Percentiles rank a stretch among this genome's conserved stretches.
phyloP scores from a whole-genome alignment of 352 stramenopile species.

The Thalassiosira mediterranea region DNA sequence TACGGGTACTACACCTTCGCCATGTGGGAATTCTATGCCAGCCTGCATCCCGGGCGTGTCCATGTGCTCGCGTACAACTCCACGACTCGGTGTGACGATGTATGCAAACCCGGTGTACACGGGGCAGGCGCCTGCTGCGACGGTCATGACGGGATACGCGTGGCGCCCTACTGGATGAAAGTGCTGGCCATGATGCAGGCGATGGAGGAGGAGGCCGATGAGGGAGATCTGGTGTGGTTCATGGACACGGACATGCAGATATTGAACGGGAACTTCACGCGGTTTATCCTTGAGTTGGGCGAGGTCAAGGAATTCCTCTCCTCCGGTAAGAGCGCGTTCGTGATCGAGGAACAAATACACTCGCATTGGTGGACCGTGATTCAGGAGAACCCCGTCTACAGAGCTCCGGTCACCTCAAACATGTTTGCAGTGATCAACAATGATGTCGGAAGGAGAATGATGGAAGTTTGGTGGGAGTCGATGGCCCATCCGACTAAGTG shows the following conservation, averaged over 20 bases:
- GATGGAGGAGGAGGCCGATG: conserved; percentile 5
- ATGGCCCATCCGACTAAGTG: too few relatives aligned
- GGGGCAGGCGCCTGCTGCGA: neutral
- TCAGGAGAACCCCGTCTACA: too few relatives aligned
- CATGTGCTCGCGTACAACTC: neutral
- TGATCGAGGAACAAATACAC: conserved; percentile 11
- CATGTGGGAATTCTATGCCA: neutral
- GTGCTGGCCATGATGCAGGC: neutral
- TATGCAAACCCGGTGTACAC: neutral
- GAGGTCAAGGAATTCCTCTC: neutral
- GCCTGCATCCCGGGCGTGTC: neutral
- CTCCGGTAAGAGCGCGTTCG: conserved; percentile 3
- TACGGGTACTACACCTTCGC: conserved; percentile 11
- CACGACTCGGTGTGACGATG: neutral
- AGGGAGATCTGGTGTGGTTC: neutral
- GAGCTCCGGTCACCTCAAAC: too few relatives aligned
- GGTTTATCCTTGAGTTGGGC: neutral
- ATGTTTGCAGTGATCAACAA: too few relatives aligned
- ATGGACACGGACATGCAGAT: conserved; percentile 10
- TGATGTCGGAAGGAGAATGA: too few relatives aligned
- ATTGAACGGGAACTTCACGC: neutral
- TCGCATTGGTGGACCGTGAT: too few relatives aligned
- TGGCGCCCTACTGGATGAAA: conserved; percentile 1
- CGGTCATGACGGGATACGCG: conserved; percentile 1
- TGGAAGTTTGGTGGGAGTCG: too few relatives aligned